Evolutionary conservation across 306 rosid genomes (phyloP).

Genomic region (Prosopis cineraria): DNA sequence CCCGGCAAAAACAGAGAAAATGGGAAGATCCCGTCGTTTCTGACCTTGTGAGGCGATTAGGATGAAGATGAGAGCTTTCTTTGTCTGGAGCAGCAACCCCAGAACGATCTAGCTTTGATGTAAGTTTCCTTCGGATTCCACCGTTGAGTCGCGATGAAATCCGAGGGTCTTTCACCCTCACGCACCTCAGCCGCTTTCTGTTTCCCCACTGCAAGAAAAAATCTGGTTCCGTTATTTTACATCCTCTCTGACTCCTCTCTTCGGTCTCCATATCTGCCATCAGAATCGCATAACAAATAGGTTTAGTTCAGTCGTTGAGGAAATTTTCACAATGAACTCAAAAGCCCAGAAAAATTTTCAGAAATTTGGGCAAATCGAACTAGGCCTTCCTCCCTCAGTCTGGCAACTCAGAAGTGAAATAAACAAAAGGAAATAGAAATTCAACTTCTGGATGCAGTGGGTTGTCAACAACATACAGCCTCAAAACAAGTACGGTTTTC

Average conservation of each 20-base stretch:
- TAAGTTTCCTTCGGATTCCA: constrained; percentile 56
- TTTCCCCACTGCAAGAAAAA: constrained; percentile 86
- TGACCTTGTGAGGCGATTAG: constrained; percentile 71
- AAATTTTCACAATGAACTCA: constrained; percentile 21
- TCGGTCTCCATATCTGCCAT: constrained; percentile 63
- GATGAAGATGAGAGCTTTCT: constrained; percentile 51
- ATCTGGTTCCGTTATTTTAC: constrained; percentile 58
- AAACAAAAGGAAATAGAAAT: not conserved
- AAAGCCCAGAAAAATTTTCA: not conserved
- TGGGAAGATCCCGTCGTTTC: constrained; percentile 18
- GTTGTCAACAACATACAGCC: constrained; percentile 12
- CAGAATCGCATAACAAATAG: constrained; percentile 1
- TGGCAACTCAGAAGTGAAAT: not conserved
- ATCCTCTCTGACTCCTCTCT: constrained; percentile 61
- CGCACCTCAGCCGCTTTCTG: constrained; percentile 65
- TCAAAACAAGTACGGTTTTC: not conserved
- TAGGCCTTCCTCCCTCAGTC: not conserved
- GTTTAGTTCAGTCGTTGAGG: not conserved
- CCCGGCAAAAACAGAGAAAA: constrained; percentile 2
- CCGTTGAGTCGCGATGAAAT: constrained; percentile 62
- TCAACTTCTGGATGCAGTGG: not conserved
- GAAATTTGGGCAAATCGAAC: not conserved
- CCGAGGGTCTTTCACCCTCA: constrained; percentile 74
- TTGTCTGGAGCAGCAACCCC: constrained; percentile 48
- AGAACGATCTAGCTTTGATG: constrained; percentile 49